Conservation (phyloP, 495 filamentous ascomycete species). For the Letharia lupina region DNA sequence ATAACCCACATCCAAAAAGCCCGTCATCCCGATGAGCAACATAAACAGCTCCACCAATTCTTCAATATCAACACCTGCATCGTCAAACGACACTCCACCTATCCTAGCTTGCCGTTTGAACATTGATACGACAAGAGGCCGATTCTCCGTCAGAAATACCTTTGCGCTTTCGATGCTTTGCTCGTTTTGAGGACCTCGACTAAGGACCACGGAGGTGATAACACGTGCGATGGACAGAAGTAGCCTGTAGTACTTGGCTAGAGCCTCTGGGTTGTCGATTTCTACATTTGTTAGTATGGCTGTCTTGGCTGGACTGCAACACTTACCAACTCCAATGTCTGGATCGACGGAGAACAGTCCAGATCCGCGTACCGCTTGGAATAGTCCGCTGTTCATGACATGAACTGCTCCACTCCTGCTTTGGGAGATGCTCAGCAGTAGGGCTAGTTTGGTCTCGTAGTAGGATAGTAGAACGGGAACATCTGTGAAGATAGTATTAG, state of each 20-base stretch:
- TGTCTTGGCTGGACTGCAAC: slow-evolving; percentile 15
- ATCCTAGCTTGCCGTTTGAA: slow-evolving; percentile 85
- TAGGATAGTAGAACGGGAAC: slow-evolving; percentile 49
- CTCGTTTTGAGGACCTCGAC: slow-evolving; percentile 71
- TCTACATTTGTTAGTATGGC: slow-evolving; percentile 32
- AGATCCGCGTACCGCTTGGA: slow-evolving; percentile 69
- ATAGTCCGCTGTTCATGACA: slow-evolving; percentile 81
- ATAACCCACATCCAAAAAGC: slow-evolving; percentile 52
- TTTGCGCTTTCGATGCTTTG: slow-evolving; percentile 63
- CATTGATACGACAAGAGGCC: slow-evolving; percentile 72
- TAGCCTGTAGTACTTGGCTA: slow-evolving; percentile 74
- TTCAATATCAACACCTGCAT: slow-evolving; percentile 35
- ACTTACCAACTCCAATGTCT: slow-evolving; percentile 74
- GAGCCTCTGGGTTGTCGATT: slow-evolving; percentile 58
- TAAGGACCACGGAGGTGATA: slow-evolving; percentile 68
- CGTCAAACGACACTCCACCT: slow-evolving; percentile 41
- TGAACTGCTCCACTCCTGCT: slow-evolving; percentile 69
- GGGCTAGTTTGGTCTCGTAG: slow-evolving; percentile 65
- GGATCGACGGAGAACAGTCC: slow-evolving; percentile 83
- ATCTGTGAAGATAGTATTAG: slow-evolving; percentile 32
- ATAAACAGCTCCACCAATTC: slow-evolving; percentile 55
- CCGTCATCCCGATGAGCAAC: slow-evolving; percentile 49
- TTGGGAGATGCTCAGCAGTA: slow-evolving; percentile 78
- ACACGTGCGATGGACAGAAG: slow-evolving; percentile 75
- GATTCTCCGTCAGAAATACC: slow-evolving; percentile 68